Evolutionary conservation across 352 stramenopile genomes (phyloP).

Genomic region (Phytopythium boreale): DNA sequence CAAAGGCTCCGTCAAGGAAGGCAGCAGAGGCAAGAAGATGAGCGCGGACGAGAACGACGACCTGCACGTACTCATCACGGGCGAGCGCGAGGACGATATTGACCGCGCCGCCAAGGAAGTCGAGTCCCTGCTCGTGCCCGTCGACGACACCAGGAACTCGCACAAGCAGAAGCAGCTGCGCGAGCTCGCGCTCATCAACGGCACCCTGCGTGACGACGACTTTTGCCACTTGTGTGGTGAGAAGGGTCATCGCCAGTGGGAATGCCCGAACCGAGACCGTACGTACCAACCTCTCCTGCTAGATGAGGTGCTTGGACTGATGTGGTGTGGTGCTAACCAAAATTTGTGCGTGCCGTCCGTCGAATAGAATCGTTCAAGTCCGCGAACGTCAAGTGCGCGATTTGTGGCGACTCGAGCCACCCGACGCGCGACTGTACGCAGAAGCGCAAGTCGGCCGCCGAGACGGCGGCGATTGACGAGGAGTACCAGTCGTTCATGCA

Average conservation of each 20-base stretch:
- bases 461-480: conserved; percentile 79
- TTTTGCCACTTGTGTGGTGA: conserved; percentile 98
- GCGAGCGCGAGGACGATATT: conserved; percentile 86
- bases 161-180: conserved; percentile 99
- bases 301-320: conserved; percentile 21
- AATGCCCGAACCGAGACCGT: conserved; percentile 93
- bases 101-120: conserved; percentile 88
- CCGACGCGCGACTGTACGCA: conserved; percentile 96
- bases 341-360: not conserved
- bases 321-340: conserved; percentile 23
- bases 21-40: conserved; percentile 91
- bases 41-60: conserved; percentile 96
- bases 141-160: conserved; percentile 91
- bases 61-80: conserved; percentile 93
- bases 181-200: conserved; percentile 99
- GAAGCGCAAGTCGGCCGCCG: conserved; percentile 68
- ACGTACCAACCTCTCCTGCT: conserved; percentile 19
- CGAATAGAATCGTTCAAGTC: conserved; percentile 65
- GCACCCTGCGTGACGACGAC: conserved; percentile 96
- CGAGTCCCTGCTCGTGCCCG: conserved; percentile 87
- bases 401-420: conserved; percentile 98
- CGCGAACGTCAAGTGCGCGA: conserved; percentile 94
- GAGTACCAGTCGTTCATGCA: conserved; percentile 89
- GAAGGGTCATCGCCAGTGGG: conserved; percentile 97
- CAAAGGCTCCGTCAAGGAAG: conserved; percentile 96